Evolutionary conservation across 2,329 filamentous ascomycete genomes (phyloP).

Genomic region (Zymoseptoria passerinii): DNA sequence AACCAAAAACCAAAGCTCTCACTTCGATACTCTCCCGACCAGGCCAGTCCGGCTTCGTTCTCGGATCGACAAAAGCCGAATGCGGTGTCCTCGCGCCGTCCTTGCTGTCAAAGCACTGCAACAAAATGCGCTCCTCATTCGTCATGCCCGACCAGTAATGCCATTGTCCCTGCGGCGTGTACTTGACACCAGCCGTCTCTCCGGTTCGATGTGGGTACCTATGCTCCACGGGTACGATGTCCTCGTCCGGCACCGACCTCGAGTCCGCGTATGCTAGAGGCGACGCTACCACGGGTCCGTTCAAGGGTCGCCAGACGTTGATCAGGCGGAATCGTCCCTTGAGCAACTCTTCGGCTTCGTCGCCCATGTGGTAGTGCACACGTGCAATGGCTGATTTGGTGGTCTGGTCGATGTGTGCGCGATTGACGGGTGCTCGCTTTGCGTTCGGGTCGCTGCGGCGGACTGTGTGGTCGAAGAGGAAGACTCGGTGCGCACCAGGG

Average conservation of each 20-base stretch:
- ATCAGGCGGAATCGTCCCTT: slow-evolving; percentile 68
- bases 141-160: slow-evolving; percentile 74
- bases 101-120: slow-evolving; percentile 42
- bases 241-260: slow-evolving; percentile 47
- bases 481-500: slow-evolving; percentile 56
- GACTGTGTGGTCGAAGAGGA: slow-evolving; percentile 84
- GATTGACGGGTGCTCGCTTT: slow-evolving; percentile 58
- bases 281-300: slow-evolving; percentile 47
- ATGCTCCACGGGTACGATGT: slow-evolving; percentile 66
- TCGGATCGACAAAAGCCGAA: slow-evolving; percentile 69
- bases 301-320: slow-evolving; percentile 71
- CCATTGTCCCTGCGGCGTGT: slow-evolving; percentile 59
- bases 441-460: slow-evolving; percentile 55
- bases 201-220: slow-evolving; percentile 63
- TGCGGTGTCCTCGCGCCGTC: slow-evolving; percentile 49
- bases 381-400: slow-evolving; percentile 55
- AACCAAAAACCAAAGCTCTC: slow-evolving; percentile 66
- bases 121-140: slow-evolving; percentile 46
- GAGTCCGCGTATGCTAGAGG: slow-evolving; percentile 53
- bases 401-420: slow-evolving; percentile 81
- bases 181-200: slow-evolving; percentile 62
- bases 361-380: slow-evolving; percentile 57
- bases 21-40: slow-evolving; percentile 85
- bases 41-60: slow-evolving; percentile 55
- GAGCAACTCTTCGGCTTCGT: slow-evolving; percentile 60